These are phyloP conservation scores for Dendrobium officinale DNA, from an alignment of 106 monocot genomes.

Conservation along the genomic window DNA sequence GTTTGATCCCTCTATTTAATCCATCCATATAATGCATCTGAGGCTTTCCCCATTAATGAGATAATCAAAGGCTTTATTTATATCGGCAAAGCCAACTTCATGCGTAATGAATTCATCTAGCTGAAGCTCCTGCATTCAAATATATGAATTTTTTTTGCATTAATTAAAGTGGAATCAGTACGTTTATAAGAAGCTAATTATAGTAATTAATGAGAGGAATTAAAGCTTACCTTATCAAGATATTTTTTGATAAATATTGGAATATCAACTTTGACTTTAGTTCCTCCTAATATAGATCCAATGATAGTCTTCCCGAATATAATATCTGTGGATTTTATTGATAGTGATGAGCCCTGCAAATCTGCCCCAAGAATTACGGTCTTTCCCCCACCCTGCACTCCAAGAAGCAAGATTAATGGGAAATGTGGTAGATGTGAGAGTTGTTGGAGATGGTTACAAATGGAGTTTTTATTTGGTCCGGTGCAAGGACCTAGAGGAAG, in stretches of 20 bases:
- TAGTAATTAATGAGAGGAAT: not conserved
- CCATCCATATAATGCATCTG: constrained; percentile 75
- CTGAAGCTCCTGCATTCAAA: constrained; percentile 36
- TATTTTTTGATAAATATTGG: constrained; percentile 54
- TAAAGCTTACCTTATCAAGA: constrained; percentile 42
- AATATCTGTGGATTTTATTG: constrained; percentile 23
- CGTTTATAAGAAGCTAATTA: too few relatives aligned
- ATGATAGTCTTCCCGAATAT: constrained; percentile 46
- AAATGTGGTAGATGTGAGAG: too few relatives aligned
- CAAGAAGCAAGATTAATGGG: too few relatives aligned
- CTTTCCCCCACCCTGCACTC: constrained; percentile 65
- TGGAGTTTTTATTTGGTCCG: too few relatives aligned
- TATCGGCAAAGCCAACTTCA: constrained; percentile 54
- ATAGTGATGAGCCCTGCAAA: constrained; percentile 47
- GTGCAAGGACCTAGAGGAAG: too few relatives aligned
- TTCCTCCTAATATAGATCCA: constrained; percentile 67
- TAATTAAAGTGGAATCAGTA: too few relatives aligned
- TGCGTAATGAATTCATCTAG: constrained; percentile 67
- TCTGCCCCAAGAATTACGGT: constrained; percentile 79
- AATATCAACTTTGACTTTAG: constrained; percentile 72
- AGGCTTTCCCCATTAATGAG: constrained; percentile 62
- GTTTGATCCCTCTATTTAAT: not conserved
- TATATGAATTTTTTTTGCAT: not conserved
- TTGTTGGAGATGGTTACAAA: too few relatives aligned
- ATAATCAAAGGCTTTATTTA: constrained; percentile 81